Conservation (phyloP, 139 green algal genomes). For the Parachlorella kessleri region DNA sequence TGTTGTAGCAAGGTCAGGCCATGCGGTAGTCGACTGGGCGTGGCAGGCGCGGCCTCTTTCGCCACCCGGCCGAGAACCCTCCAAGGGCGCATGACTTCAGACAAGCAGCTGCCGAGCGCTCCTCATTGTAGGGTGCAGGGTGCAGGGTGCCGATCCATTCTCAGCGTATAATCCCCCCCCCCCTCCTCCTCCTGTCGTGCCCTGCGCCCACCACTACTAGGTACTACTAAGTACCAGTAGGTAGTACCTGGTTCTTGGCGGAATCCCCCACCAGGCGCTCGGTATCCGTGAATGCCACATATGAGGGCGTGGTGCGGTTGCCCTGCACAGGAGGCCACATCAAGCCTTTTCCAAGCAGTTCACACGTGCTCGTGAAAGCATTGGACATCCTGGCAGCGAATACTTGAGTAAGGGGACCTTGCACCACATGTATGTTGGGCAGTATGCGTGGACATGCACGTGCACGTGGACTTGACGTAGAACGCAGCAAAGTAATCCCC, state of each 20-base stretch:
- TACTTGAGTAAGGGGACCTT: background rate
- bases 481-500: background rate
- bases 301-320: slow-evolving; percentile 60
- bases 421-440: too few relatives aligned
- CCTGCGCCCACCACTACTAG: background rate
- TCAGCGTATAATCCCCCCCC: too few relatives aligned
- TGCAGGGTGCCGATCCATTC: too few relatives aligned
- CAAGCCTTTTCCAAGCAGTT: background rate
- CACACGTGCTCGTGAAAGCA: background rate
- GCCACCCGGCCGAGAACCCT: too few relatives aligned
- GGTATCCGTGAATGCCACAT: slow-evolving; percentile 94
- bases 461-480: background rate
- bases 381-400: background rate
- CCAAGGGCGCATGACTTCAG: too few relatives aligned
- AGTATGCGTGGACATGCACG: too few relatives aligned
- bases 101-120: too few relatives aligned
- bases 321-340: slow-evolving; percentile 18
- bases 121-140: too few relatives aligned
- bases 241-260: slow-evolving; percentile 98
- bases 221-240: too few relatives aligned
- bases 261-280: slow-evolving; percentile 95
- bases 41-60: too few relatives aligned
- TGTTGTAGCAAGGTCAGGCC: too few relatives aligned
- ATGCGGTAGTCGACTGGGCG: too few relatives aligned
- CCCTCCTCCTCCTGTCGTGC: background rate